phyloP scores from a whole-genome alignment of 2,329 filamentous ascomycete species.

The Myriosclerotinia duriaeana region DNA sequence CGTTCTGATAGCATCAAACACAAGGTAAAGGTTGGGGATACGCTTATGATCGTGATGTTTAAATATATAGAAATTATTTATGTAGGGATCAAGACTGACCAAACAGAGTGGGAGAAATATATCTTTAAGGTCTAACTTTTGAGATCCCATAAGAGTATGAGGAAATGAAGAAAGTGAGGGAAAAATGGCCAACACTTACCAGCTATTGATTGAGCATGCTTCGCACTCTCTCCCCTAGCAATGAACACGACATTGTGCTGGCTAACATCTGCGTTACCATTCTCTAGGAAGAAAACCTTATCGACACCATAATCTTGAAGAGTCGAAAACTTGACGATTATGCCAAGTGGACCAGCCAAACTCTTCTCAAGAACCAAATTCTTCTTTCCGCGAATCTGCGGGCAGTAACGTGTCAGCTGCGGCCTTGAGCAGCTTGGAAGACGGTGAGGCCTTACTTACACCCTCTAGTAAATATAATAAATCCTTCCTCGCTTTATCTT shows the following conservation, averaged over 20 bases:
- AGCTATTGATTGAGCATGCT: slow-evolving; percentile 80
- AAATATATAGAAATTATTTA: slow-evolving; percentile 34
- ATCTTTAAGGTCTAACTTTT: slow-evolving; percentile 62
- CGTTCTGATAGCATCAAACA: slow-evolving; percentile 53
- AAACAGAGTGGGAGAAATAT: slow-evolving; percentile 51
- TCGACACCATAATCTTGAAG: slow-evolving; percentile 97
- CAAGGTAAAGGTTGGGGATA: slow-evolving; percentile 39
- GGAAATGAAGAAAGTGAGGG: not conserved
- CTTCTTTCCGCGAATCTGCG: slow-evolving; percentile 95
- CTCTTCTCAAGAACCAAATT: slow-evolving; percentile 91
- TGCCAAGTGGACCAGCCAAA: slow-evolving; percentile 83
- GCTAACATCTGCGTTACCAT: slow-evolving; percentile 88
- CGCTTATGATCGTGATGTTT: slow-evolving; percentile 46
- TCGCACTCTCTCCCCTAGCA: slow-evolving; percentile 83
- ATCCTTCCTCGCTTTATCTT: slow-evolving; percentile 81
- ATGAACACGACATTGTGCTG: slow-evolving; percentile 96
- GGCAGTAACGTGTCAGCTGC: slow-evolving; percentile 39
- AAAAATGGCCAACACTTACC: slow-evolving; percentile 54
- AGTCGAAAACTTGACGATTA: slow-evolving; percentile 92
- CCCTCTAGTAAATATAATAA: slow-evolving; percentile 88
- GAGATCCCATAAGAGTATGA: slow-evolving; percentile 47
- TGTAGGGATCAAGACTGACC: slow-evolving; percentile 58
- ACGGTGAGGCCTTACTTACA: slow-evolving; percentile 62
- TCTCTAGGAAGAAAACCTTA: slow-evolving; percentile 95
- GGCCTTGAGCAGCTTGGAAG: slow-evolving; percentile 27